phyloP scores from a whole-genome alignment of 2,329 filamentous ascomycete genomes.

The Orbilia quercus region DNA sequence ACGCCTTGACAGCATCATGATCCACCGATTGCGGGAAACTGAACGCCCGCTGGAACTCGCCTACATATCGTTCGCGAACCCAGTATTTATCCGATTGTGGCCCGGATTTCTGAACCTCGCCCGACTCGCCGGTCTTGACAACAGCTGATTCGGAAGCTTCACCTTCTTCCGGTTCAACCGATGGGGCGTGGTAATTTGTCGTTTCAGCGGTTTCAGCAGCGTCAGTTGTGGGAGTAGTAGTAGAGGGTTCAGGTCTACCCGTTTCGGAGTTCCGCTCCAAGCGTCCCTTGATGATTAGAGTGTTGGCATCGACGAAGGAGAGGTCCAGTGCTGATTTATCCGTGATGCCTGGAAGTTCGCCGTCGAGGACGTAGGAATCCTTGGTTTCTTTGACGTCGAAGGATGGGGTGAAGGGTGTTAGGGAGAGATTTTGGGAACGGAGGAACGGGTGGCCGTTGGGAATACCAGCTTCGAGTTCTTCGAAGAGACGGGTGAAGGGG shows the following conservation, averaged over 20 bases:
- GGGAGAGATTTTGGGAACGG: constrained; percentile 43
- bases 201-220: not conserved
- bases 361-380: constrained; percentile 65
- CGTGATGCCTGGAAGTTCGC: constrained; percentile 66
- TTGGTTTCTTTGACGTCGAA: constrained; percentile 66
- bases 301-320: constrained; percentile 66
- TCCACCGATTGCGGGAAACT: constrained; percentile 54
- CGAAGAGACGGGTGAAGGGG: constrained; percentile 48
- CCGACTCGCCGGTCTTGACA: constrained; percentile 3
- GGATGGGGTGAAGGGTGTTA: constrained; percentile 63
- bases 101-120: constrained; percentile 18
- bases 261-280: constrained; percentile 61
- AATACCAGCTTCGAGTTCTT: constrained; percentile 33
- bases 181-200: constrained; percentile 33
- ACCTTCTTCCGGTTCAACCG: constrained; percentile 34
- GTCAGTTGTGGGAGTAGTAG: not conserved
- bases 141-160: constrained; percentile 6
- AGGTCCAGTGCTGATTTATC: constrained; percentile 65
- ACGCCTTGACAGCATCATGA: constrained; percentile 55
- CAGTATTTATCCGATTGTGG: constrained; percentile 49
- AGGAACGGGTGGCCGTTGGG: constrained; percentile 31
- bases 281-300: constrained; percentile 65
- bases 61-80: constrained; percentile 56
- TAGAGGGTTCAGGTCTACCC: constrained; percentile 13
- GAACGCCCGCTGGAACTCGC: constrained; percentile 56